Base-by-base conservation (phyloP, 306 rosid genomes). In the Medicago arabica region DNA sequence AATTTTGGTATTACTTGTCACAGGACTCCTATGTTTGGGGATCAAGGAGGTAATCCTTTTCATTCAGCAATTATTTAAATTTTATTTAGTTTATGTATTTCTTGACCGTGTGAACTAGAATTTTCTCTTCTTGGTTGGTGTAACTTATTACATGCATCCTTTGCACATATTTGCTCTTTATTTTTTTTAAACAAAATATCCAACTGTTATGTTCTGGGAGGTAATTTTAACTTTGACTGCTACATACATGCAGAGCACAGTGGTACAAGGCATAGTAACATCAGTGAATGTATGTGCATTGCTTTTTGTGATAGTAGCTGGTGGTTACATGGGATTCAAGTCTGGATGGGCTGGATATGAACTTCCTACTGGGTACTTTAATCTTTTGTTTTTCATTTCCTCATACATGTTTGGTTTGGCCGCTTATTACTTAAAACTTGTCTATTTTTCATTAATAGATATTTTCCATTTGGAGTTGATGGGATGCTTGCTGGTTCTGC, bases 401-500 rank as follows among this genome's bases (percentile, higher is more conserved):
- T 38, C 71, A 38, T 54, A 17, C 34, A 61, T 39, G 63, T 57
- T 21, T 10, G 40, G 55, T 38, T 62, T 63, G 28, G 55, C 77
- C 76, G 77, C 49, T 34, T 54, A 53, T 75, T 55, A 71, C 62
- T 82, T 69, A 54, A n/a, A 58, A 25, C 57, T 58, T 23, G n/a
- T 71, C 71, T 34, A 54, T 81, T 60, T 75, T 73, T 66, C 61
- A 76, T 70, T 54, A 46, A 70, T 69, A 94, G 98, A 86, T 88
- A 83, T 83, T 89, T 92, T 41, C 97, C 98, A 58, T 95, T 78
- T 81, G 98, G 98, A 62, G 83, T 90, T 15, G 78, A 95, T 81
- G 99, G 99, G 65, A 88, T 95, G 96, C 97, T 95, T 81, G 87
- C 99, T 57, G 97, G 99, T 77, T 92, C 97, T 72, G 97, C 99